Conservation (phyloP, 371 early-diverging fungal species). For the Mortierella sp. region DNA sequence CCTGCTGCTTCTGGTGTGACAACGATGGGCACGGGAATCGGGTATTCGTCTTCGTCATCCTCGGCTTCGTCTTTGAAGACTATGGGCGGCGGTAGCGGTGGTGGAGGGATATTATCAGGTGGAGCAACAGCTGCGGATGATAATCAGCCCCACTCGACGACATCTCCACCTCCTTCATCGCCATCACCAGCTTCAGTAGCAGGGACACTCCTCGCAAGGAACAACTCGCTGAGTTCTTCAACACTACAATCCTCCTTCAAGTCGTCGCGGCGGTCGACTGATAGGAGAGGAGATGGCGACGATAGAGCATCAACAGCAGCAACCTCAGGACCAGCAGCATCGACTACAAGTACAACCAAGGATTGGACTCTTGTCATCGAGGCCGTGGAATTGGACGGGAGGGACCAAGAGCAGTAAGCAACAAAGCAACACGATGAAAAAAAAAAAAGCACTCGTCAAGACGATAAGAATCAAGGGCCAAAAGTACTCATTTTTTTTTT, state of each 20-base stretch:
- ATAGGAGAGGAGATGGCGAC: neutral
- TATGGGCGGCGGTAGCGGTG: neutral
- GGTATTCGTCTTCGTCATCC: neutral
- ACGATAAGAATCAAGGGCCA: no score
- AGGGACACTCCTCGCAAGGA: neutral
- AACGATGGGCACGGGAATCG: neutral
- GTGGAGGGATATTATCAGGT: neutral
- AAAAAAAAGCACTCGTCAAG: no score
- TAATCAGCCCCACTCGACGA: neutral
- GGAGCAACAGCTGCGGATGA: no score
- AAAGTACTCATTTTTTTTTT: neutral
- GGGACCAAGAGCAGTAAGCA: constrained; percentile 33
- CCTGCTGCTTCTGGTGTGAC: neutral
- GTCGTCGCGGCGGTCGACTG: neutral
- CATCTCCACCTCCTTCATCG: neutral
- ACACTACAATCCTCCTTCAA: constrained; percentile 5
- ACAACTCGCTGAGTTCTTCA: neutral
- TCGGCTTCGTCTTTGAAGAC: neutral
- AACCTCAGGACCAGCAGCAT: neutral
- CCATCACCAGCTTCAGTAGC: neutral
- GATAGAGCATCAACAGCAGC: neutral
- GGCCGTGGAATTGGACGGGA: constrained; percentile 32
- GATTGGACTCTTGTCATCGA: constrained; percentile 51
- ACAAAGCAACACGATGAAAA: no score
- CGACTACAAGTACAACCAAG: constrained; percentile 14